Percentiles rank a stretch among this genome's conserved stretches.
Conservation (phyloP, 2,329 filamentous ascomycete species). For the Calonectria crousiana region DNA sequence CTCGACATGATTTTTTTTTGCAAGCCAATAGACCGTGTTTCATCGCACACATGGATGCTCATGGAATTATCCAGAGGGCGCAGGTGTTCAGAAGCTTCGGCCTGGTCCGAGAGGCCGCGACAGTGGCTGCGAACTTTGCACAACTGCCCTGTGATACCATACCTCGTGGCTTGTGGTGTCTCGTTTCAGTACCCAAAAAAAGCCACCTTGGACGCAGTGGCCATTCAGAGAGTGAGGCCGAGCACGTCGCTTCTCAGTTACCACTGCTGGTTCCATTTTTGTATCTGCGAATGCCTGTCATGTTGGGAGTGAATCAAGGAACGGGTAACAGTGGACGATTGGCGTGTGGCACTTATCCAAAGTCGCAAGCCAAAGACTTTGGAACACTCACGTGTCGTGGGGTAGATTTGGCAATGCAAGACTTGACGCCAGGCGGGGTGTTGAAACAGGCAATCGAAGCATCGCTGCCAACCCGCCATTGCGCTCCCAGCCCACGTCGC, state of each 20-base stretch:
- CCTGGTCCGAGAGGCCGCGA: constrained; percentile 23
- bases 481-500: neutral
- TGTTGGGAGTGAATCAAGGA: neutral
- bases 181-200: constrained; percentile 22
- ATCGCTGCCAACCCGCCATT: neutral
- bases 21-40: neutral
- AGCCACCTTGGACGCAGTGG: neutral
- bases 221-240: neutral
- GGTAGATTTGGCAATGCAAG: neutral
- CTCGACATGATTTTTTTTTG: neutral
- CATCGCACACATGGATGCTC: neutral
- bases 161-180: constrained; percentile 21
- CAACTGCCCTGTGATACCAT: constrained; percentile 22
- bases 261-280: neutral
- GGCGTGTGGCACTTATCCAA: neutral
- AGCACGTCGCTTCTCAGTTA: neutral
- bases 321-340: neutral
- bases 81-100: constrained; percentile 11
- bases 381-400: neutral
- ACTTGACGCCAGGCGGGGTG: constrained; percentile 1
- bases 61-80: neutral
- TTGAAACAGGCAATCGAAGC: constrained; percentile 15
- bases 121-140: constrained; percentile 24
- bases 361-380: neutral
- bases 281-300: neutral